phyloP scores from a whole-genome alignment of 257 asterid genomes.

The Euphrasia confusa region DNA sequence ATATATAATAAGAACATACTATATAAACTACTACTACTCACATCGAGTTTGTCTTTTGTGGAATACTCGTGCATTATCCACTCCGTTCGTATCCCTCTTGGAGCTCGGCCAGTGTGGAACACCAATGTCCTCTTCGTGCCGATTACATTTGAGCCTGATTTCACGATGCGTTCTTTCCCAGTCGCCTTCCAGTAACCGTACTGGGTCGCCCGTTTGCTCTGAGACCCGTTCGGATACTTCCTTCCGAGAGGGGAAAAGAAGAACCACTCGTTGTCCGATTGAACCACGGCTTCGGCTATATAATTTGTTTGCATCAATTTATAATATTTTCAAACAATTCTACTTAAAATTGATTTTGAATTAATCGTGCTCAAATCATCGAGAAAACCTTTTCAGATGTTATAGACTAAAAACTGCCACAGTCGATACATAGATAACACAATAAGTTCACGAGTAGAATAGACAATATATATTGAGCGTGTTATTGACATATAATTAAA shows the following conservation, averaged over 20 bases:
- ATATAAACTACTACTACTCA: conserved; percentile 1
- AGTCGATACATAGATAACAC: too few relatives aligned
- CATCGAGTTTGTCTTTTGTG: conserved; percentile 53
- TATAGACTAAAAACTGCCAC: too few relatives aligned
- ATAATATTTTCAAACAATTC: too few relatives aligned
- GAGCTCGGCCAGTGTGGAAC: conserved; percentile 86
- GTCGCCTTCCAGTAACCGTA: conserved; percentile 96
- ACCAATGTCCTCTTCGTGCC: conserved; percentile 88
- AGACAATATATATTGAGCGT: too few relatives aligned
- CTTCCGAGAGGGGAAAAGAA: conserved; percentile 83
- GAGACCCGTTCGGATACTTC: conserved; percentile 86
- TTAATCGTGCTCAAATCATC: too few relatives aligned
- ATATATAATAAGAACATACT: too few relatives aligned
- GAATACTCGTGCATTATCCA: conserved; percentile 96
- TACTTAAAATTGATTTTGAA: too few relatives aligned
- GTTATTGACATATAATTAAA: too few relatives aligned
- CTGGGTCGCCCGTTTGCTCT: conserved; percentile 71
- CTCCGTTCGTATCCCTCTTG: conserved; percentile 79
- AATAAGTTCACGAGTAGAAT: too few relatives aligned
- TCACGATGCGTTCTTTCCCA: conserved; percentile 70
- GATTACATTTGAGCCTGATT: conserved; percentile 53
- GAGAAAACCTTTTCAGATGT: too few relatives aligned
- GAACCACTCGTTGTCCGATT: conserved; percentile 85
- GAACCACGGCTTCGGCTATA: conserved; percentile 51
- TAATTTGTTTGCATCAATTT: neutral